Evolutionary conservation across 106 monocot genomes (phyloP).

Genomic region (Cymbidium sinense): DNA sequence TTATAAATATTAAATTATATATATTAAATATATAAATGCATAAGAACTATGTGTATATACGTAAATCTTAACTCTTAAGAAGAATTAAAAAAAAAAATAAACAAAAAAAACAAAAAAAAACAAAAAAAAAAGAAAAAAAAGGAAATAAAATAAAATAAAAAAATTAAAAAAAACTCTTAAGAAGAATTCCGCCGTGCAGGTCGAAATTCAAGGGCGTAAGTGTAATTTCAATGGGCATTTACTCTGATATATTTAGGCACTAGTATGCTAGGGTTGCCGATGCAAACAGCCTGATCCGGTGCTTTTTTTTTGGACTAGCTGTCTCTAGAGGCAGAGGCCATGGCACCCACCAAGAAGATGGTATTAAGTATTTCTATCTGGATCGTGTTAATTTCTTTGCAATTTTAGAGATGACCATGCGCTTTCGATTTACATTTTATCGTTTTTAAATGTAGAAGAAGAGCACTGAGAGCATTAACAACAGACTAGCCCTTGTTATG

Average conservation of each 20-base stretch:
- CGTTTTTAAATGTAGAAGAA: slow-evolving; percentile 49
- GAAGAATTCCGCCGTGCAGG: too few species aligned
- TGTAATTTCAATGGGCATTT: background rate
- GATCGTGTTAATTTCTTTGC: background rate
- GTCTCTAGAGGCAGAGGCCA: background rate
- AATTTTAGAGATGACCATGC: background rate
- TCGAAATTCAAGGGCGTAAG: background rate
- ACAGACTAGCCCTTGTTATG: slow-evolving; percentile 72
- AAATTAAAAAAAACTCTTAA: too few species aligned
- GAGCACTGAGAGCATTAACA: slow-evolving; percentile 79
- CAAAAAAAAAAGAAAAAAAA: too few species aligned
- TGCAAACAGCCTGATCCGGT: too few species aligned
- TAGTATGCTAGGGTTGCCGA: background rate
- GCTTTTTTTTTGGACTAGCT: background rate
- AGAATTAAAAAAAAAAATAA: too few species aligned
- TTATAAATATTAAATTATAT: too few species aligned
- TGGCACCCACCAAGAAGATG: slow-evolving; percentile 41
- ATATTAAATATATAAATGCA: too few species aligned
- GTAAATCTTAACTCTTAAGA: too few species aligned
- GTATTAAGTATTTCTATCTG: slow-evolving; percentile 9
- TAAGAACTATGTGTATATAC: too few species aligned
- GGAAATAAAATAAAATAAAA: too few species aligned
- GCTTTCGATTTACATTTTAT: background rate
- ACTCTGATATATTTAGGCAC: background rate
- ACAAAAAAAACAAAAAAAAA: too few species aligned